A percentile compares a stretch with the other conserved stretches of the same genome.
phyloP scores from a whole-genome alignment of 495 filamentous ascomycete genomes.

The Trichocladium uniseriatum region DNA sequence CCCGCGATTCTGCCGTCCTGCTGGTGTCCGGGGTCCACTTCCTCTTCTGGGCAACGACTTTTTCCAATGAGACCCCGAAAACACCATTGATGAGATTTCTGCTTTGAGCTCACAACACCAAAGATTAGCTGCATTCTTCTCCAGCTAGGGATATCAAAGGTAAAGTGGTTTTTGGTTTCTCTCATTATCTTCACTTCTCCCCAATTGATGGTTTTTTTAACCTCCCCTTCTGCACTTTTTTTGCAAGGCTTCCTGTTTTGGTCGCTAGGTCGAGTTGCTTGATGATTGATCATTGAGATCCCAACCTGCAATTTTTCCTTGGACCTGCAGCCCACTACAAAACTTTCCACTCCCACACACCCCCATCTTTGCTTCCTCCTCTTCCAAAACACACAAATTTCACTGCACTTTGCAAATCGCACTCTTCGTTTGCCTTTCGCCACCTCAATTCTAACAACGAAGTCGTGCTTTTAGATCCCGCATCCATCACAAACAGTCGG shows the following conservation, averaged over 20 bases:
- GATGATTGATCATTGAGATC: background rate
- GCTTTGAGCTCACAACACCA: background rate
- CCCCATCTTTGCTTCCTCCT: background rate
- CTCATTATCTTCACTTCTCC: background rate
- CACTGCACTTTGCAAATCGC: background rate
- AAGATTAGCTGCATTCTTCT: background rate
- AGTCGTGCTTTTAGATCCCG: background rate
- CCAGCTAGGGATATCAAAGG: conserved; percentile 1
- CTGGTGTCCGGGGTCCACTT: background rate
- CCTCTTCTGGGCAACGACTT: background rate
- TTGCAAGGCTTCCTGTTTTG: background rate
- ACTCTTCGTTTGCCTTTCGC: background rate
- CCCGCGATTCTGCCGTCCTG: conserved; percentile 11
- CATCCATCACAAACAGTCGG: background rate
- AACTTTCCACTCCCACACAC: background rate
- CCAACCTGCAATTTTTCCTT: background rate
- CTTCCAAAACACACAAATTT: background rate
- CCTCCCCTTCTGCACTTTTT: background rate
- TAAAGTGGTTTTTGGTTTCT: background rate
- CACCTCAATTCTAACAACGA: background rate
- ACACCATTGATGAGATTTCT: background rate
- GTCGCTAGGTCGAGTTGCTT: background rate
- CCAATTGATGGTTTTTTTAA: background rate
- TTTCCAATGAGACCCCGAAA: background rate
- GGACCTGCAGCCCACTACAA: background rate